These are phyloP conservation scores for Adansonia grandidieri DNA, from an alignment of 441 rosid species.

Conservation along the genomic window DNA sequence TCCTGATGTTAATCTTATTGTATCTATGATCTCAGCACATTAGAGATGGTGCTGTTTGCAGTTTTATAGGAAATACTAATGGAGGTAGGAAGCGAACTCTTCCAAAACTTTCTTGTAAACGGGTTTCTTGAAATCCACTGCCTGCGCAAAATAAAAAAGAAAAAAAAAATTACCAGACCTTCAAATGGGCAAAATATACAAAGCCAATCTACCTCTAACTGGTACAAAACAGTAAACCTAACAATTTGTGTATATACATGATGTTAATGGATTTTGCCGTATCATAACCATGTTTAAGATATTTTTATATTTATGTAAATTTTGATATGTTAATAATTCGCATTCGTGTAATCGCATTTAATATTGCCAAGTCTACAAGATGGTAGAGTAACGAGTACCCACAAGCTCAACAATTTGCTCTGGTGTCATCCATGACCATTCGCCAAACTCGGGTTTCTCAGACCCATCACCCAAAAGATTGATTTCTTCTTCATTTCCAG, in stretches of 20 bases:
- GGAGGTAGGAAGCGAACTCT: constrained; percentile 58
- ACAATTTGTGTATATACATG: too few species aligned
- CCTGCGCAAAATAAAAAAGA: constrained; percentile 45
- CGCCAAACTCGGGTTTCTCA: constrained; percentile 86
- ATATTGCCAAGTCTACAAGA: too few species aligned
- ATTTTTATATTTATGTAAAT: too few species aligned
- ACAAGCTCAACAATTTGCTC: constrained; percentile 66
- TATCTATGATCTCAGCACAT: neutral
- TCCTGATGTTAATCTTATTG: neutral
- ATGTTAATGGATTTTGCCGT: too few species aligned
- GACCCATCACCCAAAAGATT: constrained; percentile 83
- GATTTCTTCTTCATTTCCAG: constrained; percentile 80
- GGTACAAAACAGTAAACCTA: neutral
- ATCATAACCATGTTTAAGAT: too few species aligned
- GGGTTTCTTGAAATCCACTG: constrained; percentile 81
- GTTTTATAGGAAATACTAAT: constrained; percentile 23
- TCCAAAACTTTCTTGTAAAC: constrained; percentile 69
- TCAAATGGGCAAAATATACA: neutral
- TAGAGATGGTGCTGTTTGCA: neutral
- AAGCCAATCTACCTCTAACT: neutral
- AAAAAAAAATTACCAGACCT: neutral
- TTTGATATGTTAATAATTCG: too few species aligned
- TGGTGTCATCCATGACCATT: constrained; percentile 84
- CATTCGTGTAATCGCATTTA: too few species aligned
- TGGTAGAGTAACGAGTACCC: constrained; percentile 32